Percentiles rank a stretch among this genome's conserved stretches.
Conservation (phyloP, 169 alveolate species). For the Plasmodium malariae region DNA sequence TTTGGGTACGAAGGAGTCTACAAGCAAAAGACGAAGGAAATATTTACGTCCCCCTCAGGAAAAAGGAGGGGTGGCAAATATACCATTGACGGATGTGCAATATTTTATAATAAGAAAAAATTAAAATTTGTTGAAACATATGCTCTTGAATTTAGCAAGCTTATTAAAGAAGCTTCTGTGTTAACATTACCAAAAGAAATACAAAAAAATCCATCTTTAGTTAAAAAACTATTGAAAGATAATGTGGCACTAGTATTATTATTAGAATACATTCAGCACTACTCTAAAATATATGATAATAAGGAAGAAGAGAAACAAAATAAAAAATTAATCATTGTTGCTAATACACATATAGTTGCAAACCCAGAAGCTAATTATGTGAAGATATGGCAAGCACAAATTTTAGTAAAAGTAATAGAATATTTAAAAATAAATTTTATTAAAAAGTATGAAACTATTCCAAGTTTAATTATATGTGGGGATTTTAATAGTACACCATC, state of each 20-base stretch:
- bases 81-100: constrained; percentile 88
- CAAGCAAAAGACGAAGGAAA: constrained; percentile 86
- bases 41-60: constrained; percentile 85
- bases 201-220: constrained; percentile 80
- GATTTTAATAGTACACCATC: constrained; percentile 86
- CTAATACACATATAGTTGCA: constrained; percentile 85
- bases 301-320: constrained; percentile 24
- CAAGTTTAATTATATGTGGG: constrained; percentile 84
- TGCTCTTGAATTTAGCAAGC: constrained; percentile 84
- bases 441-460: constrained; percentile 78
- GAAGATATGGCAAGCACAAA: constrained; percentile 87
- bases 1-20: constrained; percentile 86
- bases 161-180: constrained; percentile 83
- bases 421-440: constrained; percentile 77
- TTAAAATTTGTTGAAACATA: constrained; percentile 81
- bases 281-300: constrained; percentile 35
- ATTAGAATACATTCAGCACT: constrained; percentile 77
- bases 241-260: constrained; percentile 84
- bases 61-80: constrained; percentile 84
- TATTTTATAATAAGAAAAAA: constrained; percentile 81
- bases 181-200: constrained; percentile 81
- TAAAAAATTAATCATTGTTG: constrained; percentile 79
- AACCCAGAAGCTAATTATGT: constrained; percentile 86
- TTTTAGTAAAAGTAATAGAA: constrained; percentile 81
- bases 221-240: constrained; percentile 82